Evolutionary conservation across 805 yeast species (phyloP), one percentile per base, ranked within the genome.

Genomic region (Myxozyma geophila): DNA sequence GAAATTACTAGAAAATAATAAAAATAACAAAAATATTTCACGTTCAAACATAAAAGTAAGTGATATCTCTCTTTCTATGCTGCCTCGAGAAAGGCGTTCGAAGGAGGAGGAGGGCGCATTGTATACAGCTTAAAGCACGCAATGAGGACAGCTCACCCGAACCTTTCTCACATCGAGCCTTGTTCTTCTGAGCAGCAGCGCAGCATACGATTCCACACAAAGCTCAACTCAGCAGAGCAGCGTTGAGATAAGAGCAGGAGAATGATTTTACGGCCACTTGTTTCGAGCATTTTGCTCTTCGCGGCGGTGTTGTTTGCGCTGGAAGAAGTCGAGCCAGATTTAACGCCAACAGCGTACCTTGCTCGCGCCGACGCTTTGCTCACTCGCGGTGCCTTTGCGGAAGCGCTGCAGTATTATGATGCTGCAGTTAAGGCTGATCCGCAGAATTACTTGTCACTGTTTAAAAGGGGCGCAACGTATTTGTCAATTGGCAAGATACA

Each of bases 391-490:
- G 40, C 58, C 1, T 62, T 62, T 23, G 43, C 49, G 12, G 71
- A 64, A 19, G 71, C 71, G 12, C 41, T 68, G 28, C 50, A 59
- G 33, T 60, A 47, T 40, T 72, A 70, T 55, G 75, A 75, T 58
- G 63, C 64, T 13, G 75, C 74, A 3, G 68, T 74, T 15, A 53
- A 67, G 23, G 53, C 63, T 4, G 72, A 71, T 28, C 76, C 76
- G 35, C 44, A 58, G 8, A 71, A 73, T 64, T 73, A 70, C 59
- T 53, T 76, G 59, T 72, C 73, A 28, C 66, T 72, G 36, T 78
- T 74, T 70, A 74, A 74, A 63, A 73, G 81, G 17, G 79, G 78
- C 8, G 73, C 75, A 2, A 76, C 77, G 48, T 72, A 73, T 51
- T 70, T 77, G 33, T 72, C 77, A 1, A 64, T 74, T 35, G 78